Conservation (phyloP, 2,329 filamentous ascomycete species). For the Nothophaeocryptopus gaeumannii region DNA sequence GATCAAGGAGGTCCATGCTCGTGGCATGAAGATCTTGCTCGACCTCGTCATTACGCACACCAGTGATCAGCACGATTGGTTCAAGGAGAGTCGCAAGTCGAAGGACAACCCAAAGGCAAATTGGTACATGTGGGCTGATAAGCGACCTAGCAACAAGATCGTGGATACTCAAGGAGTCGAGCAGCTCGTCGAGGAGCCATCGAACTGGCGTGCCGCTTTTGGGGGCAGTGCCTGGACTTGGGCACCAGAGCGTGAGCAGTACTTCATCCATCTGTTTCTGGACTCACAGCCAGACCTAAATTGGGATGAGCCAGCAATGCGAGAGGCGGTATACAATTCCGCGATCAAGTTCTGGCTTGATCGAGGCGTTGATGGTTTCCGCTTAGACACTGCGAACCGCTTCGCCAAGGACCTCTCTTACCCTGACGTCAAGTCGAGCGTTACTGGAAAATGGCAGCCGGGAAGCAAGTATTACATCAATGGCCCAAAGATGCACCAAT, state of each 20-base stretch:
- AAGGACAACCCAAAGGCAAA: constrained; percentile 51
- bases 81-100: constrained; percentile 53
- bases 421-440: constrained; percentile 22
- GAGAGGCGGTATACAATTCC: constrained; percentile 64
- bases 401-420: constrained; percentile 27
- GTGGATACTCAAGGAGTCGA: neutral
- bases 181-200: constrained; percentile 58
- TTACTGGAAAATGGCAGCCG: constrained; percentile 24
- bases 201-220: constrained; percentile 70
- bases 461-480: constrained; percentile 28
- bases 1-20: constrained; percentile 57
- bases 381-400: constrained; percentile 31
- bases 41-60: constrained; percentile 79
- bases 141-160: constrained; percentile 39
- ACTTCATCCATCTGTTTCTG: constrained; percentile 74
- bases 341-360: constrained; percentile 68
- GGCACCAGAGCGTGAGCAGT: constrained; percentile 69
- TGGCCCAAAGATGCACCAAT: constrained; percentile 47
- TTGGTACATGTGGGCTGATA: constrained; percentile 57
- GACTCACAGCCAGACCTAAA: constrained; percentile 80
- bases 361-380: constrained; percentile 57
- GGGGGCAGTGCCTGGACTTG: constrained; percentile 62
- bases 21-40: constrained; percentile 68
- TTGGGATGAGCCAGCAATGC: constrained; percentile 69
- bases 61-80: constrained; percentile 61